Evolutionary conservation across 106 monocot species (phyloP).

Genomic region (Dioscorea dumetorum): DNA sequence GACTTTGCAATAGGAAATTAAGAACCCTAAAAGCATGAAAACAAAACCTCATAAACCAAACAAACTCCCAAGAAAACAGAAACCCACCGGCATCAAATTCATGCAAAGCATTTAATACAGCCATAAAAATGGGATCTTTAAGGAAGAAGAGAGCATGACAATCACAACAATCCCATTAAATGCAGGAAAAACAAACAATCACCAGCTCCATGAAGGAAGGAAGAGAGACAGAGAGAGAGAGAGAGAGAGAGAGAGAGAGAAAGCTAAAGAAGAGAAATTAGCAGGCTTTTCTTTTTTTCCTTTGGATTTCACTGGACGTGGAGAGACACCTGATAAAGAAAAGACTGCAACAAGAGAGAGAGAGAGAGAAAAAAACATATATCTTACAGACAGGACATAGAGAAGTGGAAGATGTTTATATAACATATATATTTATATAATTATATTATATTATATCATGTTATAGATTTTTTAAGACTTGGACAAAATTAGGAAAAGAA

Average conservation of each 20-base stretch:
- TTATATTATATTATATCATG: neutral
- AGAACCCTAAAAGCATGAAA: neutral
- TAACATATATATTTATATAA: neutral
- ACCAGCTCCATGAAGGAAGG: neutral
- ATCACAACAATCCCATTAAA: neutral
- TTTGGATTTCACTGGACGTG: neutral
- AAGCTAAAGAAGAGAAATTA: neutral
- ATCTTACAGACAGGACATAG: neutral
- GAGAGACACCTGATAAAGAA: neutral
- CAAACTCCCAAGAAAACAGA: neutral
- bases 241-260: neutral
- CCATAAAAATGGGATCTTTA: neutral
- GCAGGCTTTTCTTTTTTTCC: neutral
- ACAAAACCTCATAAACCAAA: neutral
- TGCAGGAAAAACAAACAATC: neutral
- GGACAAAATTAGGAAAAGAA: neutral
- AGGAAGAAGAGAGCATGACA: neutral
- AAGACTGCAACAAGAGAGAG: neutral
- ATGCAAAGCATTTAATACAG: neutral
- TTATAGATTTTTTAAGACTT: neutral
- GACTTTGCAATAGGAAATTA: neutral
- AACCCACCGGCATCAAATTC: neutral
- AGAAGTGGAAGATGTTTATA: neutral
- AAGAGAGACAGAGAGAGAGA: no score
- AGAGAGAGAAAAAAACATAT: neutral